A percentile compares a stretch with the other conserved stretches of the same genome.
phyloP scores from a whole-genome alignment of 1,139 yeast genomes.

The Blastobotrys buckinghamii region DNA sequence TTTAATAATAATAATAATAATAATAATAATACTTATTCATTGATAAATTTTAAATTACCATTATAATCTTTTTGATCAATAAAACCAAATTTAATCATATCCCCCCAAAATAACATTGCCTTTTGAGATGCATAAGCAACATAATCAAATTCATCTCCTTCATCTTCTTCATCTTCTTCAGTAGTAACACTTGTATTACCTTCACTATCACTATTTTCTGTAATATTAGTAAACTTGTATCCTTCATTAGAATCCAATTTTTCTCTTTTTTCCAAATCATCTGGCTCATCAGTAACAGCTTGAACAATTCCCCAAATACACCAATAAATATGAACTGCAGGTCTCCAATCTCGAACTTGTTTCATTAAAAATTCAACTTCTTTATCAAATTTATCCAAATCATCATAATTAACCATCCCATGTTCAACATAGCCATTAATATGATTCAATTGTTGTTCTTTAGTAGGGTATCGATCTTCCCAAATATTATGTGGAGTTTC shows the following conservation, averaged over 20 bases:
- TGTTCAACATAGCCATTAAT: slow-evolving; percentile 63
- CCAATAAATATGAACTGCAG: slow-evolving; percentile 78
- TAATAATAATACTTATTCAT: neutral
- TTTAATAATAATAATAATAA: neutral
- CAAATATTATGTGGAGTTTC: slow-evolving; percentile 53
- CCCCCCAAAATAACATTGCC: slow-evolving; percentile 67
- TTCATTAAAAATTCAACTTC: slow-evolving; percentile 56
- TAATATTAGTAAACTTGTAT: slow-evolving; percentile 22
- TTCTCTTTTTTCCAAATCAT: slow-evolving; percentile 23
- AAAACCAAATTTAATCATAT: slow-evolving; percentile 58
- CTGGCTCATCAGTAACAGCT: slow-evolving; percentile 32
- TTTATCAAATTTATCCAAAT: slow-evolving; percentile 39
- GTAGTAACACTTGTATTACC: neutral
- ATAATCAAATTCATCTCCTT: slow-evolving; percentile 76
- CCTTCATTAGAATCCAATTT: slow-evolving; percentile 24
- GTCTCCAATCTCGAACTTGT: slow-evolving; percentile 72
- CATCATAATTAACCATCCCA: slow-evolving; percentile 31
- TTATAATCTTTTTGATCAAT: slow-evolving; percentile 27
- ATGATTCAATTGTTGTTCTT: slow-evolving; percentile 62
- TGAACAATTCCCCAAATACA: slow-evolving; percentile 88
- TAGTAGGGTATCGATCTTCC: slow-evolving; percentile 55
- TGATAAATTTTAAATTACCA: slow-evolving; percentile 16
- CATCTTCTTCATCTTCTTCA: slow-evolving; percentile 31
- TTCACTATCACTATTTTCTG: slow-evolving; percentile 5
- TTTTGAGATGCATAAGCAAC: slow-evolving; percentile 71